phyloP scores from a whole-genome alignment of 1,284 basidiomycete species.

The Exsudoporus floridanus region DNA sequence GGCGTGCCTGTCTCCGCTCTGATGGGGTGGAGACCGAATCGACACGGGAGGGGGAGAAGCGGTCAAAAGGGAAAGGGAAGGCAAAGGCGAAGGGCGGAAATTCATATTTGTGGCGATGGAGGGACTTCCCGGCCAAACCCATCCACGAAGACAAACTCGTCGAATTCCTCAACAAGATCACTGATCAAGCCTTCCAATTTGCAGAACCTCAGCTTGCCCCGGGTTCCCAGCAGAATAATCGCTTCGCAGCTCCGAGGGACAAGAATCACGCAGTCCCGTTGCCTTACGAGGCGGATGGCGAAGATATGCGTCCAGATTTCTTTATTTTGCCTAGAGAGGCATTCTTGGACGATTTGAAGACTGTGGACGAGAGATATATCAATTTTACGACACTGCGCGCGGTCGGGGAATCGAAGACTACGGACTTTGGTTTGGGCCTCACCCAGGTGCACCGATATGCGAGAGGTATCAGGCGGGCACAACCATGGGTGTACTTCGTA shows the following conservation, averaged over 20 bases:
- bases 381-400: not conserved
- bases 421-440: not conserved
- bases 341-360: not conserved
- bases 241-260: not conserved
- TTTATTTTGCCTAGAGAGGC: not conserved
- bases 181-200: not conserved
- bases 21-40: not conserved
- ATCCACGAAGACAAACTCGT: not conserved
- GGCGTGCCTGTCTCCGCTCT: not conserved
- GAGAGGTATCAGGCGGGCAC: not conserved
- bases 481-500: slow-evolving; percentile 16
- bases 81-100: not conserved
- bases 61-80: not conserved
- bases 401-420: not conserved
- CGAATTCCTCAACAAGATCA: not conserved
- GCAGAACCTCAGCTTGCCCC: not conserved
- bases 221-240: not conserved
- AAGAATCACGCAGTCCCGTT: not conserved
- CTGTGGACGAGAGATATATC: not conserved
- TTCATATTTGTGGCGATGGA: not conserved
- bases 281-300: not conserved
- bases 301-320: not conserved
- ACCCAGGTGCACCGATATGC: not conserved
- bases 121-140: not conserved
- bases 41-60: not conserved